Percentiles rank a stretch among this genome's conserved stretches.
Conservation (phyloP, 805 yeast species). For the Kockiozyma suomiensis region DNA sequence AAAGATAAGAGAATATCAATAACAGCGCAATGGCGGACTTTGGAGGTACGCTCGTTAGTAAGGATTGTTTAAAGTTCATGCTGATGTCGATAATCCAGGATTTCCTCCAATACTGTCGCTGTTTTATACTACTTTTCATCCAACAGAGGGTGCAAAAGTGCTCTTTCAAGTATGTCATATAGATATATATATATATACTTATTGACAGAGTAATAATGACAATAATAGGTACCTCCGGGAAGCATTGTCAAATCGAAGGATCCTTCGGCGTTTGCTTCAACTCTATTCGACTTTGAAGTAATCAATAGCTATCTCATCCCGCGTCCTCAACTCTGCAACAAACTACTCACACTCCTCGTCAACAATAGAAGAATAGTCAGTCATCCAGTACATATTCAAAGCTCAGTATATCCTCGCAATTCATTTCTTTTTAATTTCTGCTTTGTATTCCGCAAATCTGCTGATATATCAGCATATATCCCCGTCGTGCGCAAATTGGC, state of each 20-base stretch:
- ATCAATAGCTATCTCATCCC: slow-evolving; percentile 92
- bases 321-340: slow-evolving; percentile 85
- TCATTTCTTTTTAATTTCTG: slow-evolving; percentile 91
- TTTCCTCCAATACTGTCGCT: slow-evolving; percentile 87
- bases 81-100: slow-evolving; percentile 49
- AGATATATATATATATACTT: no score
- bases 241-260: slow-evolving; percentile 44
- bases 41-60: background rate
- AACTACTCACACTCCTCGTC: slow-evolving; percentile 71
- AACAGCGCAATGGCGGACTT: background rate
- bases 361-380: slow-evolving; percentile 75
- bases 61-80: background rate
- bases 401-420: slow-evolving; percentile 79
- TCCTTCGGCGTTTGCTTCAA: slow-evolving; percentile 38
- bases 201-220: background rate
- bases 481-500: slow-evolving; percentile 82
- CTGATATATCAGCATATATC: slow-evolving; percentile 84
- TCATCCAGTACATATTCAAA: slow-evolving; percentile 82
- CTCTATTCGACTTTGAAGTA: slow-evolving; percentile 75
- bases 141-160: slow-evolving; percentile 92
- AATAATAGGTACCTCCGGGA: slow-evolving; percentile 68
- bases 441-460: slow-evolving; percentile 81
- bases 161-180: slow-evolving; percentile 60
- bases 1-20: no score
- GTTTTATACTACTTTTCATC: slow-evolving; percentile 91